Evolutionary conservation across 2,329 filamentous ascomycete species (phyloP).

Genomic region (Diaporthe australafricana): DNA sequence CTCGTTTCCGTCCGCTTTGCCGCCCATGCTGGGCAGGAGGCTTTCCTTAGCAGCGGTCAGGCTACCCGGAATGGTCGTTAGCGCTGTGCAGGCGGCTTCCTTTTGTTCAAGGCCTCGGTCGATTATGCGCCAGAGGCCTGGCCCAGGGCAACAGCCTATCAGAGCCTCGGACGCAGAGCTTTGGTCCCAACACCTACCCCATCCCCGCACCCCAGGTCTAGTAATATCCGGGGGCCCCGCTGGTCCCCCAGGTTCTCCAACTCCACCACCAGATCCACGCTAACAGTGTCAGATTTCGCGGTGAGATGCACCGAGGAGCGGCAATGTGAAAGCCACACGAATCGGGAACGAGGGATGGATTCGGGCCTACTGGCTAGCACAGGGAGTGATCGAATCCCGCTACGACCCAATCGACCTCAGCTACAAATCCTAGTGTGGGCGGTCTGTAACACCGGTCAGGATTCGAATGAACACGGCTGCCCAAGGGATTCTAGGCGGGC

Average conservation of each 20-base stretch:
- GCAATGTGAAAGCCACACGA: no score
- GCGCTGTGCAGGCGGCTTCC: neutral
- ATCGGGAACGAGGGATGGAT: no score
- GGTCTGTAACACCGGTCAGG: no score
- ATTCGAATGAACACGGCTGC: no score
- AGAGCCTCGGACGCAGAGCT: neutral
- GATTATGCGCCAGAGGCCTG: neutral
- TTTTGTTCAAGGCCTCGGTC: neutral
- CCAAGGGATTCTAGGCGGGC: no score
- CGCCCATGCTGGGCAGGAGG: neutral
- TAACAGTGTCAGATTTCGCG: neutral
- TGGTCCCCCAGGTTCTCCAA: slow-evolving; percentile 18
- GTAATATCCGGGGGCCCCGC: slow-evolving; percentile 13
- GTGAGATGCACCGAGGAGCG: neutral
- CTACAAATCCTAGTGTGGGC: no score
- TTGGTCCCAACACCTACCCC: neutral
- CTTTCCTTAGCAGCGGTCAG: slow-evolving; percentile 11
- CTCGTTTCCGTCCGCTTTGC: neutral
- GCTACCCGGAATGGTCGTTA: slow-evolving; percentile 8
- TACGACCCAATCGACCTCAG: no score
- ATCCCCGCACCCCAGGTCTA: slow-evolving; percentile 11
- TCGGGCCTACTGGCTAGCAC: no score
- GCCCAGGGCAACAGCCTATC: neutral
- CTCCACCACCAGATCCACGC: slow-evolving; percentile 1
- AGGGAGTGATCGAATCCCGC: no score